phyloP scores from a whole-genome alignment of 208 protist species.

The Wallacemonas rigidus region DNA sequence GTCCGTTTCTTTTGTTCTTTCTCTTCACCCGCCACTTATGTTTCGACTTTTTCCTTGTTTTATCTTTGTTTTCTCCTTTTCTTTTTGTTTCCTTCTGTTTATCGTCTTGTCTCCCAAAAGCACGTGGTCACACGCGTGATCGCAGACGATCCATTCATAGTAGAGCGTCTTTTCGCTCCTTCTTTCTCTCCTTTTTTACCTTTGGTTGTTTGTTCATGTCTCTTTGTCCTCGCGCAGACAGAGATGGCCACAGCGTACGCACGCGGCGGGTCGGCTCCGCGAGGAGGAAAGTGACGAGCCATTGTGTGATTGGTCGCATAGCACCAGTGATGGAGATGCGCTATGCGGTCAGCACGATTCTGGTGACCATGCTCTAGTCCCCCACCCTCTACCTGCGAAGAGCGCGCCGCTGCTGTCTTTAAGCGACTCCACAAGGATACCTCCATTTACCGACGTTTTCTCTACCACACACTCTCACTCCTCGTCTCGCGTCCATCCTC shows the following conservation, averaged over 20 bases:
- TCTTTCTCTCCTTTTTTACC: neutral
- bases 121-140: neutral
- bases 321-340: no score
- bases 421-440: neutral
- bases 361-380: no score
- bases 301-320: no score
- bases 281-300: neutral
- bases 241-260: neutral
- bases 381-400: neutral
- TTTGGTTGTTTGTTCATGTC: neutral
- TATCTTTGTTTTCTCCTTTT: constrained; percentile 7
- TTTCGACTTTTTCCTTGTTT: constrained; percentile 10
- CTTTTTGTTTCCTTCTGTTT: neutral
- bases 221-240: neutral
- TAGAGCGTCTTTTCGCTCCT: neutral
- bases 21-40: constrained; percentile 2
- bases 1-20: neutral
- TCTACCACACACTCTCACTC: neutral
- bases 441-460: no score
- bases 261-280: no score
- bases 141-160: neutral
- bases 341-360: no score
- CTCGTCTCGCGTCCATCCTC: neutral
- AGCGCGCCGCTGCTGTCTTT: neutral
- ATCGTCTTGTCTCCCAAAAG: neutral